Conservation (phyloP, 1,284 basidiomycete genomes). For the Leccinum subrobustum region DNA sequence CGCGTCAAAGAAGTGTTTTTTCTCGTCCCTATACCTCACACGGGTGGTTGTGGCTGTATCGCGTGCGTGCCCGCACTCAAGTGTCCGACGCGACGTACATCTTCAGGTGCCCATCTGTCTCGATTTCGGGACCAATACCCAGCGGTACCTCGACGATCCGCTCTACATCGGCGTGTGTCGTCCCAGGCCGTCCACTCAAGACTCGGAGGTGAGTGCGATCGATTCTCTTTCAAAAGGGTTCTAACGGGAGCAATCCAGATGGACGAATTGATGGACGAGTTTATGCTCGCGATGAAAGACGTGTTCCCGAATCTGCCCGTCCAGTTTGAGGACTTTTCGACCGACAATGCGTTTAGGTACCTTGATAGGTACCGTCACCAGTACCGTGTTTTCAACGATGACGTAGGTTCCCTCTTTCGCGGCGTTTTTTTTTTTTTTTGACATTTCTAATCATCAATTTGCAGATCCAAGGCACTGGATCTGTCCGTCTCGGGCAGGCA, state of each 20-base stretch:
- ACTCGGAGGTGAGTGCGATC: constrained; percentile 36
- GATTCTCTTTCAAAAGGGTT: not conserved
- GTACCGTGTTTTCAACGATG: constrained; percentile 80
- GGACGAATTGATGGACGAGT: constrained; percentile 78
- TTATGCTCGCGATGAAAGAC: constrained; percentile 70
- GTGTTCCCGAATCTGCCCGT: constrained; percentile 74
- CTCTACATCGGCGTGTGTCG: constrained; percentile 76
- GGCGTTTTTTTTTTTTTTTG: not conserved
- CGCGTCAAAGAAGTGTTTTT: constrained; percentile 84
- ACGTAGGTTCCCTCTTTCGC: constrained; percentile 45
- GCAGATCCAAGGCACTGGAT: constrained; percentile 66
- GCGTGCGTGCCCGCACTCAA: constrained; percentile 72
- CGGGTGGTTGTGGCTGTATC: constrained; percentile 73
- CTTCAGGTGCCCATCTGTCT: constrained; percentile 69
- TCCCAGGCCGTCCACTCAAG: constrained; percentile 49
- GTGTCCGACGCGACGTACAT: not conserved
- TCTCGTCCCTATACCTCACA: constrained; percentile 65
- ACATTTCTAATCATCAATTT: constrained; percentile 10
- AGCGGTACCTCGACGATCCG: constrained; percentile 72
- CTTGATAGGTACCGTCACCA: constrained; percentile 60
- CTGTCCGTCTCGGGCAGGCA: constrained; percentile 67
- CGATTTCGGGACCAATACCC: constrained; percentile 79
- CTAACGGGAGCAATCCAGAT: constrained; percentile 41
- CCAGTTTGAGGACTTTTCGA: constrained; percentile 83
- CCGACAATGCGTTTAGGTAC: constrained; percentile 75